Percentiles rank a stretch among this genome's conserved stretches.
Conservation (phyloP, 306 rosid genomes). For the Datisca glomerata region DNA sequence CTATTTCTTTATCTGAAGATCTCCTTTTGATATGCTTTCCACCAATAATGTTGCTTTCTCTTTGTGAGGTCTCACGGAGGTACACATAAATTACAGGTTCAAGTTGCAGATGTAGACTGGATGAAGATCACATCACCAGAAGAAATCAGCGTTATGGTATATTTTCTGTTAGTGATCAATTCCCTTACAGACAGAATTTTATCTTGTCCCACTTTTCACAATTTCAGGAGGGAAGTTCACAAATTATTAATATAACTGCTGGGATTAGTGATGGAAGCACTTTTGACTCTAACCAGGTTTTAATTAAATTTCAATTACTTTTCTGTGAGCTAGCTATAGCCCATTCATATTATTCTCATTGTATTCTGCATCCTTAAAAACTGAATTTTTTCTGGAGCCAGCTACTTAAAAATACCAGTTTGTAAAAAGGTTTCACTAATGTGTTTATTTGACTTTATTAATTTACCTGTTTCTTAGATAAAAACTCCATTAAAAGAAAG, state of each 20-base stretch:
- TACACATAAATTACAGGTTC: slow-evolving; percentile 43
- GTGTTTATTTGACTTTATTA: too few relatives aligned
- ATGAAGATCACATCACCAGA: slow-evolving; percentile 54
- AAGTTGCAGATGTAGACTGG: slow-evolving; percentile 91
- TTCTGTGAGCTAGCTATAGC: too few relatives aligned
- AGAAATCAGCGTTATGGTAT: slow-evolving; percentile 73
- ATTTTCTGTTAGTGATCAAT: slow-evolving; percentile 13
- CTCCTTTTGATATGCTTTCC: too few relatives aligned
- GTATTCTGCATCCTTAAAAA: too few relatives aligned
- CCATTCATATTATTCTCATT: too few relatives aligned
- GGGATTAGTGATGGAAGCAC: slow-evolving; percentile 58
- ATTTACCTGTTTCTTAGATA: too few relatives aligned
- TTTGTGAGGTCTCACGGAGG: slow-evolving; percentile 10
- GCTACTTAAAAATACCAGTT: too few relatives aligned
- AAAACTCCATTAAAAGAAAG: slow-evolving; percentile 18
- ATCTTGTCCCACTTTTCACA: slow-evolving; percentile 13
- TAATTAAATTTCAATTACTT: slow-evolving; percentile 7
- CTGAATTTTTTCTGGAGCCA: too few relatives aligned
- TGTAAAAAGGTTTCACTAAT: too few relatives aligned
- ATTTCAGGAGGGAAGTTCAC: slow-evolving; percentile 65
- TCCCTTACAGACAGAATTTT: slow-evolving; percentile 10
- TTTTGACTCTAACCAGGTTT: slow-evolving; percentile 83
- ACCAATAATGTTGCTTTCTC: neutral
- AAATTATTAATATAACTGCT: slow-evolving; percentile 47
- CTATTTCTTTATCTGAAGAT: neutral